phyloP scores from a whole-genome alignment of 768 basidiomycete genomes.

The Auricularia heimuer region DNA sequence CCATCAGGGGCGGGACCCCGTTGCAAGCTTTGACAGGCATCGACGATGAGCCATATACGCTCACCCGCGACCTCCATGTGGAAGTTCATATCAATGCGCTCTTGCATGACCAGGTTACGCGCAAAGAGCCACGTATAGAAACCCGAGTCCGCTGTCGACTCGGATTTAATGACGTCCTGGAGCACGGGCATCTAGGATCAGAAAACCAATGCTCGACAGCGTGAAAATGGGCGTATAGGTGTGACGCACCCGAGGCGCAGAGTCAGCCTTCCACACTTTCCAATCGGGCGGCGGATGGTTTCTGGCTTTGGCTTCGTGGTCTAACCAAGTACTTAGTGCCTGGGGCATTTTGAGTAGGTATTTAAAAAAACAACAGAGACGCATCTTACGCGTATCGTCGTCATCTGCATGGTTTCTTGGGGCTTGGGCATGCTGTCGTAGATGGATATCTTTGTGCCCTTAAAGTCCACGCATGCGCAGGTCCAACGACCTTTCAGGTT shows the following conservation, averaged over 20 bases:
- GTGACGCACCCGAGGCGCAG: background rate
- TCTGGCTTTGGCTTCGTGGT: background rate
- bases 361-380: background rate
- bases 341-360: background rate
- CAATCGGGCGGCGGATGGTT: background rate
- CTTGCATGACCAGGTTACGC: background rate
- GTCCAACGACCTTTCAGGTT: background rate
- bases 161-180: background rate
- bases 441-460: background rate
- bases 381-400: background rate
- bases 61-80: background rate
- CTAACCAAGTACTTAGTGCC: background rate
- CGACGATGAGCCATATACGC: background rate
- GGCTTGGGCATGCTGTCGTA: background rate
- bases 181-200: background rate
- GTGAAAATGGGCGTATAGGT: background rate
- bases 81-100: background rate
- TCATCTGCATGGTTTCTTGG: background rate
- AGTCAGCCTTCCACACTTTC: background rate
- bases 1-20: background rate
- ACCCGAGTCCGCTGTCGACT: background rate
- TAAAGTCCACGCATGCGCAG: background rate
- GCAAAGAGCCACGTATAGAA: conserved; percentile 1
- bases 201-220: background rate
- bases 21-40: background rate